Percentiles rank a stretch among this genome's conserved stretches.
Conservation (phyloP, 1,139 yeast genomes). For the Zygoascus meyerae region DNA sequence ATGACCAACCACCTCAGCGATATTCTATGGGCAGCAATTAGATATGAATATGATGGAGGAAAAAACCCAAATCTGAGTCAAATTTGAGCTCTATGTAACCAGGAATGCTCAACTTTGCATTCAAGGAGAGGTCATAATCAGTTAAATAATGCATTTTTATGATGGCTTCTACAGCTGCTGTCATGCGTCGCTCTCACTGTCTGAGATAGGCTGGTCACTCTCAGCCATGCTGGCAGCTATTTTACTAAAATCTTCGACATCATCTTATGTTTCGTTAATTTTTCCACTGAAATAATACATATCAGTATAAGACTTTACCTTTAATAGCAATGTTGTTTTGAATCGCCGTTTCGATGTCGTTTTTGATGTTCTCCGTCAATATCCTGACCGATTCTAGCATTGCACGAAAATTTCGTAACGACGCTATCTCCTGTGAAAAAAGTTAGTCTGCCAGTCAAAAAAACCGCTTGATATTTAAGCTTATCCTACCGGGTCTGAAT, state of each 20-base stretch:
- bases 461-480: too few relatives aligned
- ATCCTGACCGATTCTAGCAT: conserved; percentile 23
- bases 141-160: too few relatives aligned
- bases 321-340: conserved; percentile 22
- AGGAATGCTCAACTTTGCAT: too few relatives aligned
- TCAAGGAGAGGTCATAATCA: too few relatives aligned
- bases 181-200: too few relatives aligned
- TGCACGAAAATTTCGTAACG: conserved; percentile 16
- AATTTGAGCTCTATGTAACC: too few relatives aligned
- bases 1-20: conserved; percentile 68
- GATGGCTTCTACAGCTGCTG: too few relatives aligned
- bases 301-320: conserved; percentile 7
- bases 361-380: conserved; percentile 25
- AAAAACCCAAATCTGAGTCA: conserved; percentile 26
- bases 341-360: conserved; percentile 21
- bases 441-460: background rate
- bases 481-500: conserved; percentile 8
- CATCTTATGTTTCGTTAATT: conserved; percentile 2
- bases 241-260: conserved; percentile 8
- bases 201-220: background rate
- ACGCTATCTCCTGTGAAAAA: conserved; percentile 7
- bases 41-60: conserved; percentile 60
- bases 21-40: conserved; percentile 73
- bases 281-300: background rate
- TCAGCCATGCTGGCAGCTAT: conserved; percentile 6